A percentile compares a stretch with the other conserved stretches of the same genome.
Conservation (phyloP, 2,329 filamentous ascomycete genomes). For the Epichloe bromicola region DNA sequence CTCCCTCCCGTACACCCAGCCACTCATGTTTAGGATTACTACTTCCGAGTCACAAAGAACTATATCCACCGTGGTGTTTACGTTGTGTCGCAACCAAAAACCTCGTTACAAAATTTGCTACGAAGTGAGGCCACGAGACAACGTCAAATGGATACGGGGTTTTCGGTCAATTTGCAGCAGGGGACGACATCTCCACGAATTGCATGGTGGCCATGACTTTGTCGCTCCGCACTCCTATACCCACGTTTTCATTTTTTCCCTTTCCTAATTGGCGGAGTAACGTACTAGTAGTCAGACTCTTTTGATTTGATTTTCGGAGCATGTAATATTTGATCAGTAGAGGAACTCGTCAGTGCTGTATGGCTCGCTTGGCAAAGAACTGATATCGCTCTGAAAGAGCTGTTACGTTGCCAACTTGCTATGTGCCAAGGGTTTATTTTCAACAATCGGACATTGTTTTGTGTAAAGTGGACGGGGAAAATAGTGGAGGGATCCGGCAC, state of each 20-base stretch:
- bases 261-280: not conserved
- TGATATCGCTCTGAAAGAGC: not conserved
- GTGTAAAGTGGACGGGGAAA: not conserved
- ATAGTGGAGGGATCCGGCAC: not conserved
- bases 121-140: not conserved
- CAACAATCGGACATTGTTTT: not conserved
- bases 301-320: not conserved
- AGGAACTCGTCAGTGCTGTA: not conserved
- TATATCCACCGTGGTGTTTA: constrained; percentile 11
- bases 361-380: not conserved
- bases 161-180: not conserved
- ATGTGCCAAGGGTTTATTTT: not conserved
- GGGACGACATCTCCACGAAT: not conserved
- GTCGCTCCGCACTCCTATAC: not conserved
- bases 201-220: not conserved
- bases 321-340: not conserved
- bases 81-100: not conserved
- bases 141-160: not conserved
- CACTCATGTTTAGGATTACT: constrained; percentile 37
- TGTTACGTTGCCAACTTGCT: not conserved
- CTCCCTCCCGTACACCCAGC: constrained; percentile 31
- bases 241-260: not conserved
- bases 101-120: not conserved
- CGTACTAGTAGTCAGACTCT: not conserved
- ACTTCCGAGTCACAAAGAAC: constrained; percentile 25